Conservation (phyloP, 441 rosid species). For the Flueggea neowawraea region DNA sequence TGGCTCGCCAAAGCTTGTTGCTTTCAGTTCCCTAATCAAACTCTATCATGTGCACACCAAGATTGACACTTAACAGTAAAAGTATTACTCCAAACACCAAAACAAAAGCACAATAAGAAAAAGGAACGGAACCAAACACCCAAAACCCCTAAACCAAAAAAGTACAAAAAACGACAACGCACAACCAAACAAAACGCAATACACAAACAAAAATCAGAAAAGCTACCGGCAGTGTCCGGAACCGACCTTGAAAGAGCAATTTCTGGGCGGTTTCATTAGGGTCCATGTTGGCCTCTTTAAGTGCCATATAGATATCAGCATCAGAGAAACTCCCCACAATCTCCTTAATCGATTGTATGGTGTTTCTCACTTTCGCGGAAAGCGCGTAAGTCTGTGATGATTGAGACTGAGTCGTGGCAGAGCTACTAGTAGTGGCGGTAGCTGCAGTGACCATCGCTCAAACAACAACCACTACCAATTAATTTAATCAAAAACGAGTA, state of each 20-base stretch:
- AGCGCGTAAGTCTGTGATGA: constrained; percentile 23
- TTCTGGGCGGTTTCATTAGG: constrained; percentile 78
- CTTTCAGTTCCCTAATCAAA: too few relatives aligned
- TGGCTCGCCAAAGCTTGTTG: too few relatives aligned
- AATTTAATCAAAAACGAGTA: background rate
- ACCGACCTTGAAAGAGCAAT: constrained; percentile 66
- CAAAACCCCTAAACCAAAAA: background rate
- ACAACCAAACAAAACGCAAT: background rate
- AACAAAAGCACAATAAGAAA: background rate
- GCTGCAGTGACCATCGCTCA: constrained; percentile 41
- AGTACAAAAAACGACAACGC: background rate
- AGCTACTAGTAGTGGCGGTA: background rate
- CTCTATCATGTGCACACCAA: too few relatives aligned
- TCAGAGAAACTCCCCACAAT: constrained; percentile 79
- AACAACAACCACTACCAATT: background rate
- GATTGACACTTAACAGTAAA: background rate
- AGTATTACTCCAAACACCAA: background rate
- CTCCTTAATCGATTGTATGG: constrained; percentile 70
- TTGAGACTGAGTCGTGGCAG: constrained; percentile 8
- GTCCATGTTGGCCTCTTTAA: constrained; percentile 80
- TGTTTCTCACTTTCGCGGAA: constrained; percentile 48
- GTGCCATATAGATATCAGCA: constrained; percentile 60
- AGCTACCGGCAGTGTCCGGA: too few relatives aligned
- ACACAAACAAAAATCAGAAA: background rate
- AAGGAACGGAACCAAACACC: too few relatives aligned